Evolutionary conservation across 2,329 filamentous ascomycete species (phyloP), one percentile per base, ranked within the genome.

Genomic region (Cytospora piceae): DNA sequence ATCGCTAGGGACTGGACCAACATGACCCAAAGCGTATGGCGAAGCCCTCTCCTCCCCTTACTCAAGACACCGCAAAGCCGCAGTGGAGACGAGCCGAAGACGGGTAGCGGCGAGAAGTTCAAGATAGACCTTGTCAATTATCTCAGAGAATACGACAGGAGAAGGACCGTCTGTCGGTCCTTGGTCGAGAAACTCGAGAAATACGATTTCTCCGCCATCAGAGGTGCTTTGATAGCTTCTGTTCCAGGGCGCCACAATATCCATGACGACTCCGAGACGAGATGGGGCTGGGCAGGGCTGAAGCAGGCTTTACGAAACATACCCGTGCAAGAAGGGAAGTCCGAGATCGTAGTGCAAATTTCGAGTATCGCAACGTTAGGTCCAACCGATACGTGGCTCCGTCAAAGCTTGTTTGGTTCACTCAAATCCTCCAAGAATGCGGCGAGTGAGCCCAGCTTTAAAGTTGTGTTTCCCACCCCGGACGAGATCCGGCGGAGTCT

Each of bases 1-100:
- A 94, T 96, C n/a, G 73, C 83, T 4, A 87, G 89, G 63, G 93
- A 97, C 75, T 97, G 93, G 93, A 85, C 82, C 1, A 95, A 95
- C 71, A 91, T 96, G 90, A 91, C 89, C 0, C 93, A 97, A 74
- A 92, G 87, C 1, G 85, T 91, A 6, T 97, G 93, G 93, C 82
- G 79, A 58, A 94, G 92, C 0, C 92, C 92, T 0, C 73, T 85
- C 1, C 84, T 96, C 0, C 88, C 90, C 0, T 76, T 85, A 1
- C 58, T 79, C 3, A 67, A 61, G n/a, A 32, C 20, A 39, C 65
- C 32, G 22, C 63, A 20, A 20, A 15, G 54, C 31, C 8, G 49
- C 51, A 22, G 57, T 20, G 67, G 70, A 22, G 49, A 67, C 22
- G 53, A 17, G 6, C 70, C 69, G 4, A 65, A 74, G 2, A 73